Evolutionary conservation across 805 yeast species (phyloP).

Genomic region (Barnettozyma sp.): DNA sequence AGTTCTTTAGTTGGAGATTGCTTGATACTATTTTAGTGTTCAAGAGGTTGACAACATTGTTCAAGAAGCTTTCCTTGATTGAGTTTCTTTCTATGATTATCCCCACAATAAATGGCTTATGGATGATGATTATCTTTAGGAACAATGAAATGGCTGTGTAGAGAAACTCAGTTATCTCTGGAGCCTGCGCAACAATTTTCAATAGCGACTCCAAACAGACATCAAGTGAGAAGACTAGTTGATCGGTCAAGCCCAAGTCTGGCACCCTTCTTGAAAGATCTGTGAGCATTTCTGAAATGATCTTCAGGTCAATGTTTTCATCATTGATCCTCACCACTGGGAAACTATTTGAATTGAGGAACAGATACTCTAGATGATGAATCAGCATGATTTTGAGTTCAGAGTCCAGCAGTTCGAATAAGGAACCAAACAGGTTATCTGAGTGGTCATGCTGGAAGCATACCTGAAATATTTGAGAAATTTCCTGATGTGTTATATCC

Average conservation of each 20-base stretch:
- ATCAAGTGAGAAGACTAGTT: conserved; percentile 35
- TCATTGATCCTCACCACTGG: conserved; percentile 24
- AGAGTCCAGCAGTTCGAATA: conserved; percentile 33
- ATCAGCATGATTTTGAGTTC: conserved; percentile 28
- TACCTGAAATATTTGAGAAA: conserved; percentile 10
- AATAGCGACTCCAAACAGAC: conserved; percentile 33
- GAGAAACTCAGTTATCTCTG: conserved; percentile 11
- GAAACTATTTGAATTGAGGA: conserved; percentile 34
- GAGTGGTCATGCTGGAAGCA: conserved; percentile 8
- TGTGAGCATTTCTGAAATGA: conserved; percentile 17
- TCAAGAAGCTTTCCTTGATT: conserved; percentile 40
- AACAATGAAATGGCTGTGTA: conserved; percentile 37
- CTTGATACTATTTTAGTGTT: conserved; percentile 36
- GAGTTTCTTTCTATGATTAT: conserved; percentile 37
- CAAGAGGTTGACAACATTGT: conserved; percentile 40
- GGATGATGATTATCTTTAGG: conserved; percentile 51
- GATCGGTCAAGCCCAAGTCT: conserved; percentile 25
- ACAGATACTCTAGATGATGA: conserved; percentile 34
- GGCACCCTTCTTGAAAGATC: conserved; percentile 16
- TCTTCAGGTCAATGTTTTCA: conserved; percentile 9
- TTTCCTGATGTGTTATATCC: conserved; percentile 10
- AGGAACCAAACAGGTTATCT: conserved; percentile 27
- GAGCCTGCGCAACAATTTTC: conserved; percentile 19
- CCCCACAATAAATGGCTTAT: conserved; percentile 42
- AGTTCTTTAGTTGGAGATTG: conserved; percentile 45